Conservation (phyloP, 441 rosid genomes). For the Euphorbia neoarborescens region DNA sequence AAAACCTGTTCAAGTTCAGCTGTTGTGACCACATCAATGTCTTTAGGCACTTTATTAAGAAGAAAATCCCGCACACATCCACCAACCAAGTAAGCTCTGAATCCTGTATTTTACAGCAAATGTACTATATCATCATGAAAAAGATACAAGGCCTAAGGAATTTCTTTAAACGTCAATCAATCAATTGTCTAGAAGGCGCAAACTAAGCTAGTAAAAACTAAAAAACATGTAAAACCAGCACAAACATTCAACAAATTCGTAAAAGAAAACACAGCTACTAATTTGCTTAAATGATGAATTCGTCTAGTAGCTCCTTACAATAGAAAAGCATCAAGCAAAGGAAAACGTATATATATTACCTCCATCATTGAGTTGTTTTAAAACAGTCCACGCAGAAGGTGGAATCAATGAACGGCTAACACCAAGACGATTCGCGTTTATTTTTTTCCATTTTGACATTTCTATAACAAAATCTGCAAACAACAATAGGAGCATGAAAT, state of each 20-base stretch:
- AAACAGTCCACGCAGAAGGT: slow-evolving; percentile 40
- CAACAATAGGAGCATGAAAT: not conserved
- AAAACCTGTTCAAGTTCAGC: slow-evolving; percentile 69
- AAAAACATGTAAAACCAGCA: slow-evolving; percentile 1
- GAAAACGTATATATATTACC: slow-evolving; percentile 29
- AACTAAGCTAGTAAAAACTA: not conserved
- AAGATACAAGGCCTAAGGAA: not conserved
- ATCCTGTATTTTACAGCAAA: slow-evolving; percentile 39
- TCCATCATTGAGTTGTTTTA: slow-evolving; percentile 39
- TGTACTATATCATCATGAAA: slow-evolving; percentile 1
- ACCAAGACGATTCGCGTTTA: slow-evolving; percentile 44
- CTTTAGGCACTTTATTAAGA: slow-evolving; percentile 69
- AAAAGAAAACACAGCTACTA: not conserved
- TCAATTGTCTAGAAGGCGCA: not conserved
- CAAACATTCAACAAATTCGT: slow-evolving; percentile 1
- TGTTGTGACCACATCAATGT: slow-evolving; percentile 87
- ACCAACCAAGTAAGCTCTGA: slow-evolving; percentile 78
- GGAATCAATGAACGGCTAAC: slow-evolving; percentile 48
- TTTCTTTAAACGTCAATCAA: not conserved
- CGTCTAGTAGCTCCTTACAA: not conserved
- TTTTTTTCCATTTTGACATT: slow-evolving; percentile 55
- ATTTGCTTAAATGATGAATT: slow-evolving; percentile 1
- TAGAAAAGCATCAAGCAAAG: not conserved
- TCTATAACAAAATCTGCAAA: slow-evolving; percentile 33
- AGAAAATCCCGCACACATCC: slow-evolving; percentile 95